Evolutionary conservation across 1,284 basidiomycete genomes (phyloP), one percentile per base, ranked within the genome.

Genomic region (Erythrobasidium hasegawianum): DNA sequence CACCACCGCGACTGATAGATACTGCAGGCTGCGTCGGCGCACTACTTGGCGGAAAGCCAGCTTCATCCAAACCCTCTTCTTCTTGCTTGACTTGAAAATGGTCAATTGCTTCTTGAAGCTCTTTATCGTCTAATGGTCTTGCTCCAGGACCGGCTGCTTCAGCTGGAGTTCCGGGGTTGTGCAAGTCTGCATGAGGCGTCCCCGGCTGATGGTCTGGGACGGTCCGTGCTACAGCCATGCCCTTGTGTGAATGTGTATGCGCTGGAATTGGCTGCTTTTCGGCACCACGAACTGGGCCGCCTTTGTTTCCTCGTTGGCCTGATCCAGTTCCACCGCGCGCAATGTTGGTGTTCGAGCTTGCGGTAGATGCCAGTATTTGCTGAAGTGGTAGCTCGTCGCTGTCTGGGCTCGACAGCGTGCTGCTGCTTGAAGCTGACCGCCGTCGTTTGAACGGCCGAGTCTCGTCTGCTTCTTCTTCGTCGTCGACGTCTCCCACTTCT

Each of bases 161-260:
- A n/a, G 39, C 55, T 5, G 55, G 55, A 5, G 43, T 47, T n/a
- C 22, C 43, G 43, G 55, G 55, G 22, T 65, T 39, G 56, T 65
- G 62, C 33, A 65, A 43, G 18, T 65, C 62, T 18, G 62, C 62
- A 53, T 65, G 62, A 16, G 62, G 62, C 13, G 62, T 57, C 18
- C 62, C 54, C 8, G 62, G 62, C 56, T 65, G 62, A 58, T 65
- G 62, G 13, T 65, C 62, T 43, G 62, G 62, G 5, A 65, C 62
- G 7, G 62, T 65, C 22, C 62, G 33, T 38, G 29, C 53, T 58
- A 29, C 56, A 57, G 39, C 55, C 27, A 56, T 47, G 39, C 33
- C 40, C 47, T 65, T 11, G 18, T 38, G 47, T 27, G 41, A 13
- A 45, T 50, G n/a, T 59, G 57, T 33, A n/a, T n/a, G n/a, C n/a